Conservation (phyloP, 257 asterid species). For the Lantana camara region DNA sequence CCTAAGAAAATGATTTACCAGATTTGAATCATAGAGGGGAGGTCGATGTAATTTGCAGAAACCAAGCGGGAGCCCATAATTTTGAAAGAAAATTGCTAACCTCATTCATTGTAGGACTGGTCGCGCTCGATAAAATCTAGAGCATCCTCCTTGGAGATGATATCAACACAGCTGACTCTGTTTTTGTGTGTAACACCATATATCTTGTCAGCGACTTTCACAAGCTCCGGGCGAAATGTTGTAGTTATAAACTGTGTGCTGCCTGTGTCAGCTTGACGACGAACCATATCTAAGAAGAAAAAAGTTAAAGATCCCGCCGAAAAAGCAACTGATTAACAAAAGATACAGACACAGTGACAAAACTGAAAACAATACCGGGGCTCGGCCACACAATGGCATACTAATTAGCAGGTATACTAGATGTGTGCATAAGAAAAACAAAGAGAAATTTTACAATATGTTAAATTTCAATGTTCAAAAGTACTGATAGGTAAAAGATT, state of each 20-base stretch:
- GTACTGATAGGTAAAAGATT: no score
- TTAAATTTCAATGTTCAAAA: no score
- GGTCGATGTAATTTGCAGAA: no score
- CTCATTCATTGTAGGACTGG: conserved; percentile 85
- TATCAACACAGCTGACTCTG: conserved; percentile 85
- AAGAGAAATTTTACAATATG: no score
- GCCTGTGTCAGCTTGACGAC: conserved; percentile 85
- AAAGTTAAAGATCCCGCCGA: conserved; percentile 47
- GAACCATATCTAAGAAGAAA: conserved; percentile 76
- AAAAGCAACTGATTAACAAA: conserved; percentile 10
- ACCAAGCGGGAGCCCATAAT: no score
- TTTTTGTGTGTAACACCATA: conserved; percentile 90
- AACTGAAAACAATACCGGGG: neutral
- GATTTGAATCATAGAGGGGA: no score
- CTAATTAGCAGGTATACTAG: neutral
- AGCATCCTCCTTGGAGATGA: conserved; percentile 77
- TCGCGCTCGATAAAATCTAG: conserved; percentile 83
- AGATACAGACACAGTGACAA: neutral
- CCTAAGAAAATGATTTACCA: neutral
- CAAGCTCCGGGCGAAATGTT: conserved; percentile 89
- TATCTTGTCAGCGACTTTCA: conserved; percentile 94
- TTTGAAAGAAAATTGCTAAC: conserved; percentile 33
- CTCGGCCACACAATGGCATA: neutral
- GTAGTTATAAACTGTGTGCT: conserved; percentile 94
- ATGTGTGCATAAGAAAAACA: no score